phyloP scores from a whole-genome alignment of 805 yeast species.

The Candida xyloterini region DNA sequence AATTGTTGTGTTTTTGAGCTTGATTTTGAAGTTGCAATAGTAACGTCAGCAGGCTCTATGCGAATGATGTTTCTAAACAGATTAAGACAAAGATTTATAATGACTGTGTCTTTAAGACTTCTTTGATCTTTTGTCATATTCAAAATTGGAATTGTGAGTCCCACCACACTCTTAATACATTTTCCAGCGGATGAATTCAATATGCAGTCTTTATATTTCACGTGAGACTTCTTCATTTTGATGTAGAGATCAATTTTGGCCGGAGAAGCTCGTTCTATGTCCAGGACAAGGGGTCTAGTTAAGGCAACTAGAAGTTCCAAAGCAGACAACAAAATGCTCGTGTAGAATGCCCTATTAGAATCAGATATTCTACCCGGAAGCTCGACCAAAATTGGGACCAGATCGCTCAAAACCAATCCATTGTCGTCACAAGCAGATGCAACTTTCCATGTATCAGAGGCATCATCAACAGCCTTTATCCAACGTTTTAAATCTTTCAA shows the following conservation, averaged over 20 bases:
- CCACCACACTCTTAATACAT: constrained; percentile 64
- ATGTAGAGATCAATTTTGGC: constrained; percentile 58
- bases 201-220: constrained; percentile 66
- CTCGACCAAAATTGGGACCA: constrained; percentile 68
- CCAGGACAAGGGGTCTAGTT: constrained; percentile 81
- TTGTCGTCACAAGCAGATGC: constrained; percentile 85
- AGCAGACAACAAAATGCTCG: constrained; percentile 65
- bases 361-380: constrained; percentile 44
- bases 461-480: constrained; percentile 81
- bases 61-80: constrained; percentile 76
- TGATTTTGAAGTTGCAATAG: constrained; percentile 42
- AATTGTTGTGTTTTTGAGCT: constrained; percentile 31
- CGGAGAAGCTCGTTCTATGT: constrained; percentile 50
- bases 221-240: constrained; percentile 63
- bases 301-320: constrained; percentile 78
- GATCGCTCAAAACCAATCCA: constrained; percentile 67
- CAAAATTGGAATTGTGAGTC: constrained; percentile 64
- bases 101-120: constrained; percentile 65
- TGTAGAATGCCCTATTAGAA: constrained; percentile 40
- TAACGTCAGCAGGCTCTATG: constrained; percentile 66
- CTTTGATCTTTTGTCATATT: constrained; percentile 52
- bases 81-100: constrained; percentile 66
- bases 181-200: constrained; percentile 56
- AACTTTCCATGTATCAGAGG: constrained; percentile 67
- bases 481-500: constrained; percentile 84